These are phyloP conservation scores for Hyaloscypha hepaticicola DNA, from an alignment of 495 filamentous ascomycete species.

Conservation along the genomic window DNA sequence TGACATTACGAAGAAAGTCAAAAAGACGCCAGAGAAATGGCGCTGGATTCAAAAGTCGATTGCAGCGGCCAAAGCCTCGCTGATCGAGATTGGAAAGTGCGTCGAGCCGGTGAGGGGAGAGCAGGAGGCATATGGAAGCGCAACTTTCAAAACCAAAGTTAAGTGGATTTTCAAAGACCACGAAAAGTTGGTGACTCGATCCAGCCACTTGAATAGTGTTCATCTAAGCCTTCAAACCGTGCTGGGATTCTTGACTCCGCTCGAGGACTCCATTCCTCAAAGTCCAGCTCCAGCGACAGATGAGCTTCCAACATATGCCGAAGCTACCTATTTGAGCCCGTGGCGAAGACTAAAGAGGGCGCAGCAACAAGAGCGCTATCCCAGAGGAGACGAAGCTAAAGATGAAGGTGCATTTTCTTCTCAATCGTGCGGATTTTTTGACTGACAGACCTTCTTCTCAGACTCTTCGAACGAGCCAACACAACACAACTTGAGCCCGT, in stretches of 20 bases:
- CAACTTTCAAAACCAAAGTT: conserved; percentile 26
- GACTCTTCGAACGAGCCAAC: no score
- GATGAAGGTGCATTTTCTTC: no score
- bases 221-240: conserved; percentile 33
- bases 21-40: conserved; percentile 18
- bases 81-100: conserved; percentile 35
- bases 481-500: no score
- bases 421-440: no score
- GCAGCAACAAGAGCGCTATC: no score
- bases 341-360: no score
- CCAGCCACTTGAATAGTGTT: conserved; percentile 26
- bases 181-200: conserved; percentile 28
- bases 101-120: conserved; percentile 31
- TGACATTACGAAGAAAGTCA: conserved; percentile 18
- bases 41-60: conserved; percentile 29
- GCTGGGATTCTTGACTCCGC: conserved; percentile 8
- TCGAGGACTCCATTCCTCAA: no score
- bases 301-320: no score
- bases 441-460: no score
- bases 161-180: conserved; percentile 35
- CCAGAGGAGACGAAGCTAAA: no score
- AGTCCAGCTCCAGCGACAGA: no score
- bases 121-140: conserved; percentile 27
- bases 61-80: conserved; percentile 26
- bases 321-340: no score